A percentile compares a stretch with the other conserved stretches of the same genome.
phyloP scores from a whole-genome alignment of 2,329 filamentous ascomycete species.

The Cladobotryum protrusum region DNA sequence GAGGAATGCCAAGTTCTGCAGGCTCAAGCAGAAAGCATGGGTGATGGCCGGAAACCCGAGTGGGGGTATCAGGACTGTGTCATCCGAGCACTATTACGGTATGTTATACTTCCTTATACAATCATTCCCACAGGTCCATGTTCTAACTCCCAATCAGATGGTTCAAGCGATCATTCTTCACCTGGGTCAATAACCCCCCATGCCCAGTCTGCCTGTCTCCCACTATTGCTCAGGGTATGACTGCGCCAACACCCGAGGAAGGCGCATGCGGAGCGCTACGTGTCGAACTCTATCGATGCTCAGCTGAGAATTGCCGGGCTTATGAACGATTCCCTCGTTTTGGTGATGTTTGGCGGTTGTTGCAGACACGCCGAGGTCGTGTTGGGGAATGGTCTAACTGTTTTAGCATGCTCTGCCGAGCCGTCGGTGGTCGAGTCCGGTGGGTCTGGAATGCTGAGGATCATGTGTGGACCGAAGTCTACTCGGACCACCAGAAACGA shows the following conservation, averaged over 20 bases:
- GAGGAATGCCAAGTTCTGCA: slow-evolving; percentile 85
- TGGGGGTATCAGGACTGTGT: slow-evolving; percentile 99
- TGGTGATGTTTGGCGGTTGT: slow-evolving; percentile 86
- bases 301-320: slow-evolving; percentile 63
- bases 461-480: slow-evolving; percentile 96
- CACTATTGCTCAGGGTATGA: slow-evolving; percentile 77
- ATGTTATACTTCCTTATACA: slow-evolving; percentile 27
- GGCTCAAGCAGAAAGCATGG: slow-evolving; percentile 83
- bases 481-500: slow-evolving; percentile 84
- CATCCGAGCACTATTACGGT: slow-evolving; percentile 79
- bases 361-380: slow-evolving; percentile 80
- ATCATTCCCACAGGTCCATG: neutral
- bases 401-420: slow-evolving; percentile 96
- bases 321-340: slow-evolving; percentile 91
- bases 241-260: slow-evolving; percentile 81
- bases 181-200: slow-evolving; percentile 91
- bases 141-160: slow-evolving; percentile 42
- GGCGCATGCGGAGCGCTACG: slow-evolving; percentile 78
- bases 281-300: slow-evolving; percentile 88
- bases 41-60: slow-evolving; percentile 69
- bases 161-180: slow-evolving; percentile 94
- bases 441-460: slow-evolving; percentile 99
- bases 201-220: slow-evolving; percentile 77
- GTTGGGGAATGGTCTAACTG: slow-evolving; percentile 97
- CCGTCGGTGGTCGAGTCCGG: slow-evolving; percentile 80